A percentile compares a stretch with the other conserved stretches of the same genome.
These are phyloP conservation scores for Drechslerella dactyloides DNA, from an alignment of 2,329 filamentous ascomycete genomes.

Conservation along the genomic window DNA sequence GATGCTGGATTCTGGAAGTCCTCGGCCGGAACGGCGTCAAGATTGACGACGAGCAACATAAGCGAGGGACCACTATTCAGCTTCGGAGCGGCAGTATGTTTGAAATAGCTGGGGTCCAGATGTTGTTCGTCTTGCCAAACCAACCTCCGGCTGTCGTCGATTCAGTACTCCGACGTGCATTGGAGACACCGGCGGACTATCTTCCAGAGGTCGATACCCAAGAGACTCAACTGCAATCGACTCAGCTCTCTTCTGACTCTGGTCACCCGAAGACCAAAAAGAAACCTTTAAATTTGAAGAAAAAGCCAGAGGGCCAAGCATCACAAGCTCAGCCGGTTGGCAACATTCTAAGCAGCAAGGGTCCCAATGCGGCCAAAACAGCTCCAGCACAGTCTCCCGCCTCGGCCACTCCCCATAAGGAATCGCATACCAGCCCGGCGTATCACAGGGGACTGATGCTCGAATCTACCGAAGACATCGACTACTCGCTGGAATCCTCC, in stretches of 20 bases:
- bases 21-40: slow-evolving; percentile 91
- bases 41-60: slow-evolving; percentile 75
- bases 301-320: slow-evolving; percentile 22
- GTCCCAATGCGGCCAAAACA: not conserved
- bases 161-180: slow-evolving; percentile 52
- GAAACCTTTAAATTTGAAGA: slow-evolving; percentile 26
- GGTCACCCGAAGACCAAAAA: slow-evolving; percentile 32
- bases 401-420: slow-evolving; percentile 53
- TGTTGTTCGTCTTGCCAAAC: slow-evolving; percentile 96
- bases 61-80: slow-evolving; percentile 63
- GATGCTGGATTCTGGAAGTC: slow-evolving; percentile 80
- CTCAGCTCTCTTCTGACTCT: slow-evolving; percentile 39
- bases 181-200: slow-evolving; percentile 41
- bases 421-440: slow-evolving; percentile 60
- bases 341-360: slow-evolving; percentile 11
- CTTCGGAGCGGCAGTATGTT: slow-evolving; percentile 88
- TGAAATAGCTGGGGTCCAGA: slow-evolving; percentile 89
- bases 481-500: slow-evolving; percentile 80
- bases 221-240: slow-evolving; percentile 30
- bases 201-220: slow-evolving; percentile 37
- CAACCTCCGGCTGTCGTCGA: slow-evolving; percentile 59
- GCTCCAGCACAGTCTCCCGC: not conserved
- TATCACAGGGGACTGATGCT: slow-evolving; percentile 64
- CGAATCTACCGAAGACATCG: slow-evolving; percentile 67
- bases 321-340: slow-evolving; percentile 3